phyloP scores from a whole-genome alignment of 345 rosid genomes.

The Hirschfeldia incana region DNA sequence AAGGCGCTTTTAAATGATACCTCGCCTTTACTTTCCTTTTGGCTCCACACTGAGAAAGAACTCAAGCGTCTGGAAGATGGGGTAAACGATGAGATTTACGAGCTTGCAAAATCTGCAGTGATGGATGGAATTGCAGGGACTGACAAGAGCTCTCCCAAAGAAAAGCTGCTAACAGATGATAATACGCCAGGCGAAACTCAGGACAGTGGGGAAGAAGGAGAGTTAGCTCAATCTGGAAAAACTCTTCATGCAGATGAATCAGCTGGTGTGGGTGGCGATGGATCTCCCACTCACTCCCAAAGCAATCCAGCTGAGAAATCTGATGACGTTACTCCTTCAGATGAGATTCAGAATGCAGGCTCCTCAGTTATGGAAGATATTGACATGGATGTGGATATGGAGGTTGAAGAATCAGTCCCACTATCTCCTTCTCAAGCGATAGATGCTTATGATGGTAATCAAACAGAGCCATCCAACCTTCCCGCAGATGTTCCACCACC shows the following conservation, averaged over 20 bases:
- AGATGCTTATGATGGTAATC: slow-evolving; percentile 37
- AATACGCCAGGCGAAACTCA: slow-evolving; percentile 38
- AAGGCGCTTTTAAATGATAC: slow-evolving; percentile 59
- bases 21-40: slow-evolving; percentile 65
- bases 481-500: slow-evolving; percentile 60
- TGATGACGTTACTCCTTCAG: slow-evolving; percentile 37
- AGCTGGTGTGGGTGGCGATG: slow-evolving; percentile 20
- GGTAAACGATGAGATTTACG: slow-evolving; percentile 63
- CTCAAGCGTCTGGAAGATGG: slow-evolving; percentile 66
- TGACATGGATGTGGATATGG: slow-evolving; percentile 99
- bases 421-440: slow-evolving; percentile 11
- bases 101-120: slow-evolving; percentile 62
- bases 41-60: slow-evolving; percentile 79
- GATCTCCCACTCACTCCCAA: slow-evolving; percentile 43
- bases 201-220: slow-evolving; percentile 37
- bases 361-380: slow-evolving; percentile 56
- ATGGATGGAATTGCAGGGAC: slow-evolving; percentile 52
- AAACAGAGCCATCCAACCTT: slow-evolving; percentile 44
- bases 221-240: slow-evolving; percentile 35
- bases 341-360: slow-evolving; percentile 38
- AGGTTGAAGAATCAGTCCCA: slow-evolving; percentile 71
- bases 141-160: slow-evolving; percentile 33
- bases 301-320: slow-evolving; percentile 39
- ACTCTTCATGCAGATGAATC: slow-evolving; percentile 34
- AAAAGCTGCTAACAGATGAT: slow-evolving; percentile 35